Base-by-base conservation (phyloP, 345 rosid species). In the Angophora floribunda region DNA sequence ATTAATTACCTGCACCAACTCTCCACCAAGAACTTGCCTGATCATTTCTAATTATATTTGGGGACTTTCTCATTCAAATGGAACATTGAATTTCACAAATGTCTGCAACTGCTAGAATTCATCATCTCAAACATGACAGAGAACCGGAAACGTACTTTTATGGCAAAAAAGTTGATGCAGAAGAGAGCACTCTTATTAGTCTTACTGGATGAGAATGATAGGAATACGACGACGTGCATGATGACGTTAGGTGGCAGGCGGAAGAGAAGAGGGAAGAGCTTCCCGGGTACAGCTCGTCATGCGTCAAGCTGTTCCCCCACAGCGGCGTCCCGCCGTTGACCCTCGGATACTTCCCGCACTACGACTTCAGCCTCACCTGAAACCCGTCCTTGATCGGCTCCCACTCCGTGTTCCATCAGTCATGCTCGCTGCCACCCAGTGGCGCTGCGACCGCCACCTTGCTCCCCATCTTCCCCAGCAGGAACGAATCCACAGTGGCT, bases 161-260 rank as follows among this genome's bases (percentile, higher is more conserved):
- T 61, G 32, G 32, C 67, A 61, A 61, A 26, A 26, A 61, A 26
- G 67, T 26, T 26, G 30, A 26, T 61, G 15, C 15, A 5, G 67
- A 26, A 61, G 67, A 61, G 26, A 28, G 15, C 15, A 61, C 67
- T 61, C 32, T 26, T 6, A 28, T 26, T 6, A 28, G 67, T 28
- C 92, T 91, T 87, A 94, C 98, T 90, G 91, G 89, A 89, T 32
- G 95, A 93, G 2, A 91, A 90, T 6, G 93, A 89, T 3, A 93
- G 95, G 53, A 98, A 93, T 44, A 96, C 89, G 51, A 98, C 87
- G 67, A 97, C 99, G 90, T 94, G 97, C 95, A 98, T 86, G 89
- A 94, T 93, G 55, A 91, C 95, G 91, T 96, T 97, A n/a, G 99
- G 99, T 28, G 99, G 99, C 88, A 98, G 99, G 92, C 94, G 99